These are phyloP conservation scores for Melanogaster broomeanus DNA, from an alignment of 768 basidiomycete species.

Conservation along the genomic window DNA sequence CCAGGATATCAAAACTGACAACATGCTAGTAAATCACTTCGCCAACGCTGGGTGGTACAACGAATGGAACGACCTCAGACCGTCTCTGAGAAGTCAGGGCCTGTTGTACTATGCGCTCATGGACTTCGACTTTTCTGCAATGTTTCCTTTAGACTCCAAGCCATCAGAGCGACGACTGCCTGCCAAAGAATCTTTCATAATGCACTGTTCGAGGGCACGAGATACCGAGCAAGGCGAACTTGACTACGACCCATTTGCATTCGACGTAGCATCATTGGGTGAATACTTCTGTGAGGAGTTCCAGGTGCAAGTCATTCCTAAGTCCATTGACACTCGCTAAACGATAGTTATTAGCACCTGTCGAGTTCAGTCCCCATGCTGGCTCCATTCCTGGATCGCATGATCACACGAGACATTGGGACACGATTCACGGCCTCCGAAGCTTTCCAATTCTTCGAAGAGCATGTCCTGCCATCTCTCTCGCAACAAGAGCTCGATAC, in stretches of 20 bases:
- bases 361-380: conserved; percentile 23
- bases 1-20: conserved; percentile 10
- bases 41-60: background rate
- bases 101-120: background rate
- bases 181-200: conserved; percentile 2
- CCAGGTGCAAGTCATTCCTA: background rate
- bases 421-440: conserved; percentile 26
- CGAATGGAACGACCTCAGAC: background rate
- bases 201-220: background rate
- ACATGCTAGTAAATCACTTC: conserved; percentile 11
- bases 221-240: conserved; percentile 25
- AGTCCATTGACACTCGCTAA: background rate
- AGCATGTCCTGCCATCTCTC: too few species aligned
- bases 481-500: too few species aligned
- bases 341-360: conserved; percentile 13
- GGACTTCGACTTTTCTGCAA: background rate
- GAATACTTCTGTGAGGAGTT: conserved; percentile 10
- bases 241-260: conserved; percentile 28
- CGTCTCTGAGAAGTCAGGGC: background rate
- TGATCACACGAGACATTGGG: conserved; percentile 24
- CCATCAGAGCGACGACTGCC: conserved; percentile 2
- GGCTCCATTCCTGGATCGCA: conserved; percentile 29
- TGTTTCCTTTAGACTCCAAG: background rate
- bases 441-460: too few species aligned
- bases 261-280: conserved; percentile 28